These are phyloP conservation scores for Tetrastigma voinierianum DNA, from an alignment of 164 flowering plant species.

Conservation along the genomic window DNA sequence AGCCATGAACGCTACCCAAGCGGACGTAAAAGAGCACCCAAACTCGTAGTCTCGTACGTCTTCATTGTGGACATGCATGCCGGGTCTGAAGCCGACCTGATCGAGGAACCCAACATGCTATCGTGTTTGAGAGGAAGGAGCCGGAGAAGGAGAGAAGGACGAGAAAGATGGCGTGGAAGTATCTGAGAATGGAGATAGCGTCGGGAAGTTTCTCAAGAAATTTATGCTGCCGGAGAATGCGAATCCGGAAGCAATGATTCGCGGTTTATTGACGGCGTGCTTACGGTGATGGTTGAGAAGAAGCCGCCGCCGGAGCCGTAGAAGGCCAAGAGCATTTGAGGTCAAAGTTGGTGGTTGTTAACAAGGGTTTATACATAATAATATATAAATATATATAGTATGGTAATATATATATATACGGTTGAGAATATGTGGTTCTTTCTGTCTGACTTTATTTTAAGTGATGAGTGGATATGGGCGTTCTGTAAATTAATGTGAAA, in stretches of 20 bases:
- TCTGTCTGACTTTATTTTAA: no score
- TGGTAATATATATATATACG: no score
- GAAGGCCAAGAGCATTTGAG: conserved; percentile 6
- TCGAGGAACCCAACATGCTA: conserved; percentile 49
- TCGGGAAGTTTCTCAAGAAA: no score
- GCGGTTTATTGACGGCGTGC: no score
- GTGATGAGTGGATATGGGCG: no score
- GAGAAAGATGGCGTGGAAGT: neutral
- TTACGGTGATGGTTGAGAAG: no score
- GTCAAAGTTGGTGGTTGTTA: conserved; percentile 1
- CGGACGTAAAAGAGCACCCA: conserved; percentile 51
- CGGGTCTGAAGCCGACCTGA: conserved; percentile 48
- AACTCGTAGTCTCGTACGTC: conserved; percentile 30
- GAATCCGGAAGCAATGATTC: no score
- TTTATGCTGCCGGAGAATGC: no score
- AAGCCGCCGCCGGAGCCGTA: no score
- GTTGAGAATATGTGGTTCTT: no score
- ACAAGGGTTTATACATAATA: neutral
- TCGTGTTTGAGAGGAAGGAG: conserved; percentile 46
- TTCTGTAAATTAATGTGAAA: no score
- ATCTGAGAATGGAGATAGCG: neutral
- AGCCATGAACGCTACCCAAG: conserved; percentile 43
- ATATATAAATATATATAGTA: no score
- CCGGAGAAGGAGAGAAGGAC: conserved; percentile 31
- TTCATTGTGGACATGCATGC: conserved; percentile 69